These are phyloP conservation scores for Podospora anserina DNA, from an alignment of 495 filamentous ascomycete species.

Conservation along the genomic window DNA sequence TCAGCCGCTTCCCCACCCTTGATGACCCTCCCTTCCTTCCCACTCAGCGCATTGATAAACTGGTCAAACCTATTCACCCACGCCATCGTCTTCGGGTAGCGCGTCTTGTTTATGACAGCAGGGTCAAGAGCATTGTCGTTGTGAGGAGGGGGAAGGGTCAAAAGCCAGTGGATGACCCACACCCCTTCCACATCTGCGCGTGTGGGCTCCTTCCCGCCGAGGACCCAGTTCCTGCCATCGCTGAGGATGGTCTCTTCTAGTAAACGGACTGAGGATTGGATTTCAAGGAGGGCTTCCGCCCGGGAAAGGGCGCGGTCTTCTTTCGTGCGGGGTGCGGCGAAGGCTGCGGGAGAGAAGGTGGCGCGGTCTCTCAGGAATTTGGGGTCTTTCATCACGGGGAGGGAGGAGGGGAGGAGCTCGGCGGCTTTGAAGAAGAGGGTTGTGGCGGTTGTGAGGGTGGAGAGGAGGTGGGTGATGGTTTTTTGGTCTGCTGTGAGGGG, in stretches of 20 bases:
- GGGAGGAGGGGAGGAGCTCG: conserved; percentile 45
- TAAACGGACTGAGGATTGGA: conserved; percentile 43
- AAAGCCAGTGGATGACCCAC: conserved; percentile 61
- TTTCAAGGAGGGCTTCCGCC: conserved; percentile 46
- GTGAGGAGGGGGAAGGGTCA: conserved; percentile 28
- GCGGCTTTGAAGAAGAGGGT: conserved; percentile 49
- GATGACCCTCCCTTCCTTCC: conserved; percentile 34
- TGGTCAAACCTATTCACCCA: conserved; percentile 54
- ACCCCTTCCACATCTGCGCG: conserved; percentile 60
- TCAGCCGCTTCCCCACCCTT: conserved; percentile 49
- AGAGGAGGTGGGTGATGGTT: conserved; percentile 25
- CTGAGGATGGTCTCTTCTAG: conserved; percentile 53
- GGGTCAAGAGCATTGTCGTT: conserved; percentile 42
- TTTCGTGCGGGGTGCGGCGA: background rate
- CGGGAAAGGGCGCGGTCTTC: conserved; percentile 12
- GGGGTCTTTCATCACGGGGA: conserved; percentile 48
- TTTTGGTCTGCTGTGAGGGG: conserved; percentile 4
- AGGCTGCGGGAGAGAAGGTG: conserved; percentile 25
- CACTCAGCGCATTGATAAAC: conserved; percentile 28
- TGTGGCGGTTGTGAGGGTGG: conserved; percentile 34
- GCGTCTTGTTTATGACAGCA: conserved; percentile 36
- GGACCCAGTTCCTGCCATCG: conserved; percentile 58
- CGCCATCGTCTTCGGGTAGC: conserved; percentile 52
- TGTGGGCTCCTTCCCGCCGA: conserved; percentile 41
- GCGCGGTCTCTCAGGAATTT: conserved; percentile 54